Conservation (phyloP, 2,329 filamentous ascomycete species). For the Venturia effusa region DNA sequence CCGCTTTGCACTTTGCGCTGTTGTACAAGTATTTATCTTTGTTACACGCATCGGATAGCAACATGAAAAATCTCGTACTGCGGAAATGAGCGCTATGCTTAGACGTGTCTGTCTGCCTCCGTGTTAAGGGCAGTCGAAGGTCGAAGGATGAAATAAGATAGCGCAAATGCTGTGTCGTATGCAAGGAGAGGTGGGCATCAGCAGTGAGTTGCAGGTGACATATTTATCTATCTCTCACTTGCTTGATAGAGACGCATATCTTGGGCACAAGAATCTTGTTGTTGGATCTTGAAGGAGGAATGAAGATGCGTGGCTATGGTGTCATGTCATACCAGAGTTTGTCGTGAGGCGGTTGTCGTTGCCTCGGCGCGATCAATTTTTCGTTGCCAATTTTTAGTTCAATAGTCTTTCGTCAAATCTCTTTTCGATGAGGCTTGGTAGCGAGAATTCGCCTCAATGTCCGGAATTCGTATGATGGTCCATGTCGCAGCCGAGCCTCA, state of each 20-base stretch:
- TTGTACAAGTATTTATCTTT: neutral
- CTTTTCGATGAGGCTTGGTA: neutral
- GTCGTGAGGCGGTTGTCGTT: neutral
- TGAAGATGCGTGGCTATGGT: too few relatives aligned
- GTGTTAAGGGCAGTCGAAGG: too few relatives aligned
- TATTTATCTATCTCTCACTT: neutral
- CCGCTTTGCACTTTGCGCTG: neutral
- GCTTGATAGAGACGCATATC: neutral
- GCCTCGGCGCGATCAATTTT: too few relatives aligned
- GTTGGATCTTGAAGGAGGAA: too few relatives aligned
- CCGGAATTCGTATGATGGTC: neutral
- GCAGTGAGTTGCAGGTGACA: neutral
- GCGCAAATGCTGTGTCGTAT: neutral
- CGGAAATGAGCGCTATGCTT: neutral
- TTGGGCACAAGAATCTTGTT: neutral
- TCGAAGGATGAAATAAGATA: neutral
- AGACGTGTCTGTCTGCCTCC: neutral
- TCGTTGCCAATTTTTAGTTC: neutral
- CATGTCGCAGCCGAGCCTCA: too few relatives aligned
- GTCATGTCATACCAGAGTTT: too few relatives aligned
- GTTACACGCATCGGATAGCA: neutral
- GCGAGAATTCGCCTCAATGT: neutral
- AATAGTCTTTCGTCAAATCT: neutral
- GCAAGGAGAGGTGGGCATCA: neutral
- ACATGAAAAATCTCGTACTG: neutral